These are phyloP conservation scores for Salix purpurea DNA, from an alignment of 345 rosid genomes.

Conservation along the genomic window DNA sequence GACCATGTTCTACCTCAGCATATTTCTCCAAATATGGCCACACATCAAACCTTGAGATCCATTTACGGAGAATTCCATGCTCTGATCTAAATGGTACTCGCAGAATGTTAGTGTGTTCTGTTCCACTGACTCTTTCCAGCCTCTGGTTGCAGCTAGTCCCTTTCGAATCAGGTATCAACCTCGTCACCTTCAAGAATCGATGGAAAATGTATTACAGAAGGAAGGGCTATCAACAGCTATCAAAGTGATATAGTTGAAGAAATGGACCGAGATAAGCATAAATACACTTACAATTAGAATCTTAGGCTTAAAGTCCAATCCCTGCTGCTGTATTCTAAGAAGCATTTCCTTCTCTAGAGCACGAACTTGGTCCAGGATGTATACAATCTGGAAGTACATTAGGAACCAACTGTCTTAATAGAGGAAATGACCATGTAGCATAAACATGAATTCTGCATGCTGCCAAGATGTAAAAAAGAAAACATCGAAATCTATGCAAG, in stretches of 20 bases:
- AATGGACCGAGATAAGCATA: neutral
- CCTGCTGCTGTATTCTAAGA: conserved; percentile 75
- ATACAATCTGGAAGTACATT: conserved; percentile 61
- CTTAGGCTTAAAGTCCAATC: conserved; percentile 74
- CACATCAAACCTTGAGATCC: conserved; percentile 97
- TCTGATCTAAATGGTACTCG: conserved; percentile 94
- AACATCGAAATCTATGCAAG: neutral
- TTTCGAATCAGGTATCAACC: conserved; percentile 88
- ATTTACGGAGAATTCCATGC: conserved; percentile 76
- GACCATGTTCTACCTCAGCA: conserved; percentile 58
- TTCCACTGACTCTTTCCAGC: conserved; percentile 89
- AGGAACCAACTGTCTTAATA: neutral
- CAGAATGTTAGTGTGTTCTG: conserved; percentile 73
- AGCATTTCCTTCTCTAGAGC: conserved; percentile 93
- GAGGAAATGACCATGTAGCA: neutral
- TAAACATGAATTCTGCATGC: neutral
- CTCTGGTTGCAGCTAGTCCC: conserved; percentile 93
- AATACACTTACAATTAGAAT: conserved; percentile 70
- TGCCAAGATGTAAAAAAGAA: neutral
- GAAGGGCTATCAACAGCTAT: neutral
- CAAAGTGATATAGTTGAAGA: neutral
- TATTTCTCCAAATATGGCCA: conserved; percentile 95
- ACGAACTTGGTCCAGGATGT: conserved; percentile 96
- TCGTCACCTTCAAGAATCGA: conserved; percentile 57
- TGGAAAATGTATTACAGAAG: conserved; percentile 7